Evolutionary conservation across 176 grass and related monocot genomes (phyloP).

Genomic region (Avena atlantica): DNA sequence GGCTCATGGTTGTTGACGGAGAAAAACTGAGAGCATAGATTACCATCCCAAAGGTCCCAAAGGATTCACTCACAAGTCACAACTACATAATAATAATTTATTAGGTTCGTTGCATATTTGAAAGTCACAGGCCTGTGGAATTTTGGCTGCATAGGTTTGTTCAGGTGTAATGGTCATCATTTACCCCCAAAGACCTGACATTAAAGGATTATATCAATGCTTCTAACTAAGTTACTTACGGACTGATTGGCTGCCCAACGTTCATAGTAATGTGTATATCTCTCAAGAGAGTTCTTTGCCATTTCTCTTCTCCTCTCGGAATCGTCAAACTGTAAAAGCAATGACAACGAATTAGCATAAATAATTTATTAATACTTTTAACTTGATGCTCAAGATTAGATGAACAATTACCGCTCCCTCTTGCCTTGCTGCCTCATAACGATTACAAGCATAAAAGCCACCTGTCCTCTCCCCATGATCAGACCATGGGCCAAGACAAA

Average conservation of each 20-base stretch:
- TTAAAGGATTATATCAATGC: conserved; percentile 1
- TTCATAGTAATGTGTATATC: conserved; percentile 99
- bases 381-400: conserved; percentile 11
- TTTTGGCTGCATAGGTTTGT: conserved; percentile 7
- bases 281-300: conserved; percentile 99
- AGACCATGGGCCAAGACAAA: conserved; percentile 98
- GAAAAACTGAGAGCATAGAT: neutral
- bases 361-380: conserved; percentile 19
- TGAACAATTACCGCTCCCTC: conserved; percentile 90
- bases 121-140: neutral
- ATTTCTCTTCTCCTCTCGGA: conserved; percentile 99
- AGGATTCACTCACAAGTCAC: conserved; percentile 3
- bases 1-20: neutral
- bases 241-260: conserved; percentile 99
- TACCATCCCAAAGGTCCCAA: conserved; percentile 23
- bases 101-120: neutral
- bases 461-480: conserved; percentile 98
- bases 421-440: conserved; percentile 96
- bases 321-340: conserved; percentile 88
- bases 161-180: neutral
- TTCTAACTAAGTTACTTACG: conserved; percentile 60
- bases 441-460: conserved; percentile 99
- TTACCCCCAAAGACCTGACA: conserved; percentile 7
- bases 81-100: conserved; percentile 12
- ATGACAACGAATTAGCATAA: neutral